Conservation (phyloP, 805 yeast species). For the Suhomyces tanzawaensis region DNA sequence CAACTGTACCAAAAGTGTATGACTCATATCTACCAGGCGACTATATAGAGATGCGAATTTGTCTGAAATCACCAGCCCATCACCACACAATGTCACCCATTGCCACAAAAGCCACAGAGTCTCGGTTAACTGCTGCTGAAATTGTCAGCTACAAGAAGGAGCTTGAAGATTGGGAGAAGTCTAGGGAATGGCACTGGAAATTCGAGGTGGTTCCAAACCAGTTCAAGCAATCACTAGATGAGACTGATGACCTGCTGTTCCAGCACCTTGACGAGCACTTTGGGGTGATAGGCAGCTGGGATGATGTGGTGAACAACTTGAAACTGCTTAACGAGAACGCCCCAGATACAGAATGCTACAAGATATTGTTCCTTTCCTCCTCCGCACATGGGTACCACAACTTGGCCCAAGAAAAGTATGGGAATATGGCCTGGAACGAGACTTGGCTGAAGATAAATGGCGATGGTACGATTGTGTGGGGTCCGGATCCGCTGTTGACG, state of each 20-base stretch:
- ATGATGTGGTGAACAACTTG: conserved; percentile 21
- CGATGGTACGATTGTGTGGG: conserved; percentile 49
- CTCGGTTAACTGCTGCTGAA: conserved; percentile 24
- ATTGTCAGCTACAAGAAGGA: conserved; percentile 13
- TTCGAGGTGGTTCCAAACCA: conserved; percentile 41
- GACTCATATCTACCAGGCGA: too few relatives aligned
- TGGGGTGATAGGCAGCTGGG: conserved; percentile 36
- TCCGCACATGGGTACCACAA: conserved; percentile 58
- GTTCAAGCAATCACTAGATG: conserved; percentile 43
- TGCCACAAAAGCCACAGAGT: conserved; percentile 28
- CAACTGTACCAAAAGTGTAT: too few relatives aligned
- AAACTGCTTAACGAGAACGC: conserved; percentile 32
- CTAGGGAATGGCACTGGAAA: conserved; percentile 24
- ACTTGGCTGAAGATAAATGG: conserved; percentile 44
- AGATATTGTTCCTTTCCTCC: conserved; percentile 47
- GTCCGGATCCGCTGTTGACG: conserved; percentile 52
- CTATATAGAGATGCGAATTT: too few relatives aligned
- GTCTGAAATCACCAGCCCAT: too few relatives aligned
- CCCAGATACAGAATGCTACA: conserved; percentile 32
- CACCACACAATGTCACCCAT: too few relatives aligned
- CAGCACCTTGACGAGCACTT: conserved; percentile 42
- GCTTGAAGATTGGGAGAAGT: conserved; percentile 7
- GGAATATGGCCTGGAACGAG: conserved; percentile 45
- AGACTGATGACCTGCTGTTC: conserved; percentile 43
- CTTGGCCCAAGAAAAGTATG: conserved; percentile 46